Base-by-base conservation (phyloP, 2,329 filamentous ascomycete genomes). In the Trichoderma sp. region DNA sequence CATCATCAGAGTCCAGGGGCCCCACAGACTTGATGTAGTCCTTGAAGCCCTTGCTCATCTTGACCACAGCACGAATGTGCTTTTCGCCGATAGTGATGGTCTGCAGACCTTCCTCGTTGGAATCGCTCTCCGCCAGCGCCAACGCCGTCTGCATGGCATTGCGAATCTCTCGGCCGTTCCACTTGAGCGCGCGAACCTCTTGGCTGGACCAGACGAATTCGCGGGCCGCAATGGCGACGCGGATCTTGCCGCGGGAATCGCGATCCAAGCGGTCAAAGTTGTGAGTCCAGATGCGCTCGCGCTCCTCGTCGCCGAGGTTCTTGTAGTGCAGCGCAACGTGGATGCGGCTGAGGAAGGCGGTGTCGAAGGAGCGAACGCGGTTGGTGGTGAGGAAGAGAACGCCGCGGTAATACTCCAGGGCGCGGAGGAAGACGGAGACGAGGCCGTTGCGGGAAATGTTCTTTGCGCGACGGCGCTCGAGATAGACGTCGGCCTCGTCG, bases 401-500 rank as follows among this genome's bases (percentile, higher is more conserved):
- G 66, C 87, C 87, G 4, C 84, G 83, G 81, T 88, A 88, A 80
- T 88, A 88, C 81, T 89, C 87, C 72, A 89, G 84, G 0, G 85
- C 86, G n/a, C 87, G 85, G 29, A 89, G 81, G 81, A 88, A 88
- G 74, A 88, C 82, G 18, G 85, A 87, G 31, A 88, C 87, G 12
- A 89, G 82, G 0, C 85, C 85, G 79, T 89, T 88, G 75, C 86
- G 85, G 27, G 80, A 81, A 65, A 88, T 84, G 78, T 88, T 86
- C 33, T 79, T 81, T 27, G 83, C 79, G 2, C 82, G 82, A 2
- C 90, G 88, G 71, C 86, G 81, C 80, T 91, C 88, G 9, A 92
- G 86, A 81, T 90, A 91, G 21, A 91, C 88, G 74, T 91, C 90
- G 3, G 89, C 89, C 80, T 92, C 90, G 79, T 91, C 89, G 5